Evolutionary conservation across 495 filamentous ascomycete species (phyloP).

Genomic region (Penicillium turbatum): DNA sequence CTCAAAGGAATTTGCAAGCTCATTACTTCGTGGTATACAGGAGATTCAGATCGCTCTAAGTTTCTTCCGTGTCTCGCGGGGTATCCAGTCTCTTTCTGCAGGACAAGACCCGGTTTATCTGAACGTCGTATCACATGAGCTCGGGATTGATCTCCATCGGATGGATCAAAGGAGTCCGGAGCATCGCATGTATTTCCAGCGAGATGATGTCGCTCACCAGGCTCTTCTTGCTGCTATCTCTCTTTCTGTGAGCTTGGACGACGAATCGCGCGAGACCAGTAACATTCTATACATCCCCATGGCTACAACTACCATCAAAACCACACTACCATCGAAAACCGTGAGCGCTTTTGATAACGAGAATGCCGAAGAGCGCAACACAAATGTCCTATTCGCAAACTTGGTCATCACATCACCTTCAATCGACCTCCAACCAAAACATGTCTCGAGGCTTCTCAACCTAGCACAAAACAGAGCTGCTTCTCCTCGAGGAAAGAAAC

Average conservation of each 20-base stretch:
- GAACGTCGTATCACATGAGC: constrained; percentile 90
- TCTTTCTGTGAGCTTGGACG: constrained; percentile 84
- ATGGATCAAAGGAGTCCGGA: constrained; percentile 91
- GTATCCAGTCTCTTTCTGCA: constrained; percentile 60
- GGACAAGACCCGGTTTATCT: constrained; percentile 67
- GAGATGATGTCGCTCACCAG: constrained; percentile 90
- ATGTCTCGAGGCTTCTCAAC: constrained; percentile 81
- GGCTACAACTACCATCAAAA: constrained; percentile 93
- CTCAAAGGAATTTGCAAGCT: constrained; percentile 87
- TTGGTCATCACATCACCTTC: constrained; percentile 94
- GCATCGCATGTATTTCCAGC: constrained; percentile 98
- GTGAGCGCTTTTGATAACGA: constrained; percentile 72
- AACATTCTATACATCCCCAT: constrained; percentile 92
- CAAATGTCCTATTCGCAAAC: constrained; percentile 94
- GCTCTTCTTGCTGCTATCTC: constrained; percentile 89
- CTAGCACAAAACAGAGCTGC: constrained; percentile 58
- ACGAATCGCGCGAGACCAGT: constrained; percentile 77
- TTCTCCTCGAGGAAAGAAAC: constrained; percentile 42
- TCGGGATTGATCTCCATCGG: constrained; percentile 88
- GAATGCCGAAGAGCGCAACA: constrained; percentile 81
- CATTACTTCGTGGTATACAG: constrained; percentile 85
- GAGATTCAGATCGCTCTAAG: constrained; percentile 95
- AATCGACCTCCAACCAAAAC: constrained; percentile 88
- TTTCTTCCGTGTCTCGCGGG: constrained; percentile 81
- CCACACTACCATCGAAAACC: constrained; percentile 91